These are phyloP conservation scores for Termitomyces sp. DNA, from an alignment of 768 basidiomycete genomes.

Conservation along the genomic window DNA sequence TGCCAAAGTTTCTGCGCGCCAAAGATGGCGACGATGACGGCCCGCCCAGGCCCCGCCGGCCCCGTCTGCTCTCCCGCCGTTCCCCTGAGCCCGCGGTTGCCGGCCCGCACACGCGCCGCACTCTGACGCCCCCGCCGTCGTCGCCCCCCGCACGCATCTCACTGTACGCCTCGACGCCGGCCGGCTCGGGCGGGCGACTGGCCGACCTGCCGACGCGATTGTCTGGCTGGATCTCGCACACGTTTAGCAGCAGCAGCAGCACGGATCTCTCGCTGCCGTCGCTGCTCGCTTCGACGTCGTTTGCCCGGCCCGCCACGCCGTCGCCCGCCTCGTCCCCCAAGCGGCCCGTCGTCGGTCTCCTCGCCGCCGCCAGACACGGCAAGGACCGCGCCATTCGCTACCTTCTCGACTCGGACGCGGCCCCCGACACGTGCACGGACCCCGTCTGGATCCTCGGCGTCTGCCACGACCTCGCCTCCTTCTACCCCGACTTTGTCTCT, in stretches of 20 bases:
- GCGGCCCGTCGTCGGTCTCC: constrained; percentile 34
- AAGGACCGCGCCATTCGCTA: constrained; percentile 85
- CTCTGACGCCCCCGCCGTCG: not conserved
- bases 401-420: constrained; percentile 86
- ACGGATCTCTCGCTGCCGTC: constrained; percentile 66
- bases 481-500: constrained; percentile 86
- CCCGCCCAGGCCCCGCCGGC: no score
- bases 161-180: constrained; percentile 37
- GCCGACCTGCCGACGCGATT: constrained; percentile 70
- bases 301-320: not conserved
- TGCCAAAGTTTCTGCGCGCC: no score
- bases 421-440: constrained; percentile 75
- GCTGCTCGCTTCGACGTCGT: constrained; percentile 35
- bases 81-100: no score
- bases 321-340: constrained; percentile 17
- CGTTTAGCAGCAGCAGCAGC: constrained; percentile 62
- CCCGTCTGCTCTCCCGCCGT: no score
- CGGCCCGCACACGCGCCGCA: no score
- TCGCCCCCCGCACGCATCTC: constrained; percentile 14
- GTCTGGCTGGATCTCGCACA: constrained; percentile 78
- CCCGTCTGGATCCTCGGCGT: constrained; percentile 84
- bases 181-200: constrained; percentile 34
- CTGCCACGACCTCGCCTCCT: constrained; percentile 20
- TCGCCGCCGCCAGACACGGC: constrained; percentile 67
- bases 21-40: no score